These are phyloP conservation scores for Aristolochia contorta DNA, from an alignment of 164 flowering plant genomes.

Conservation along the genomic window DNA sequence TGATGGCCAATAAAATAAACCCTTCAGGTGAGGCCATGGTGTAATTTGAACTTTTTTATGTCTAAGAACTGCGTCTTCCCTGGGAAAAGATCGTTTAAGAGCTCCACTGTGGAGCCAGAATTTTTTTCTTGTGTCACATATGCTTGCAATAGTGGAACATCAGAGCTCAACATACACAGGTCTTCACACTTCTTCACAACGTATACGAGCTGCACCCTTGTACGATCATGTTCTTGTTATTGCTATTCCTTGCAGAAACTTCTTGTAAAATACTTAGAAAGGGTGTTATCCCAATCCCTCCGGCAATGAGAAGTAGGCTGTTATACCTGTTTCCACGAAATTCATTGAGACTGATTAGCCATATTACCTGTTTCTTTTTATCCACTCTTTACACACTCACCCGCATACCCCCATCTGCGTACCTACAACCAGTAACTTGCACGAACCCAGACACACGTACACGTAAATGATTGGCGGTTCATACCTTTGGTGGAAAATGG, in stretches of 20 bases:
- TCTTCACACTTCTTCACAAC: conserved; percentile 47
- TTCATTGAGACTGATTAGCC: not conserved
- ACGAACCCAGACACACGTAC: no score
- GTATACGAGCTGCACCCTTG: conserved; percentile 46
- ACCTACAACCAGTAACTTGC: no score
- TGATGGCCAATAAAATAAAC: conserved; percentile 35
- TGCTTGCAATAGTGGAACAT: conserved; percentile 37
- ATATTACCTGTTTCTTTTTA: not conserved
- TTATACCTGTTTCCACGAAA: conserved; percentile 46
- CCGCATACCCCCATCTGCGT: no score
- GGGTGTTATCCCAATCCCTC: conserved; percentile 85
- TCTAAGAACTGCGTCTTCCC: conserved; percentile 29
- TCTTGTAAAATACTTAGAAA: conserved; percentile 75
- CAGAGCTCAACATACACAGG: conserved; percentile 38
- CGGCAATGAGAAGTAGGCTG: conserved; percentile 58
- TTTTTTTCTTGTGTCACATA: conserved; percentile 71
- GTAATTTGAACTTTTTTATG: conserved; percentile 16
- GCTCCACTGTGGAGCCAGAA: conserved; percentile 26
- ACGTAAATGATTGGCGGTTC: not conserved
- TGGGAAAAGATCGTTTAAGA: conserved; percentile 26
- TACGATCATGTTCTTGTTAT: conserved; percentile 15
- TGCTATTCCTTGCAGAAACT: conserved; percentile 19
- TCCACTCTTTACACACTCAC: no score
- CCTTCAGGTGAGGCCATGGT: conserved; percentile 35
- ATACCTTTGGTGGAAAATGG: conserved; percentile 55